phyloP scores from a whole-genome alignment of 2,329 filamentous ascomycete genomes.

The Hymenoscyphus infarciens region DNA sequence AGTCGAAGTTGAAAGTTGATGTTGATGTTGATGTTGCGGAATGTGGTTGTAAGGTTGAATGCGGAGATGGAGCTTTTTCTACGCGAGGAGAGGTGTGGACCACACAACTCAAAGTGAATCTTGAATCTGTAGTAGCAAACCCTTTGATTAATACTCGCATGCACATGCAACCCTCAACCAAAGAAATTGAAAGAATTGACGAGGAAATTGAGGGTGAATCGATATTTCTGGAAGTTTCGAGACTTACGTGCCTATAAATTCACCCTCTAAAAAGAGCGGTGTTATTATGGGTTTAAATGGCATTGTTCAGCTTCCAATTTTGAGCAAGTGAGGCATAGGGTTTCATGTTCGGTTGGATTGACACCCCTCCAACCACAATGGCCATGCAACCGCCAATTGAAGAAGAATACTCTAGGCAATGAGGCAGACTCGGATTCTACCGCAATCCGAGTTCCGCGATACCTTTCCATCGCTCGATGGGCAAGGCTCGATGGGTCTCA shows the following conservation, averaged over 20 bases:
- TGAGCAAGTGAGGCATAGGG: neutral
- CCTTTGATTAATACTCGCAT: no score
- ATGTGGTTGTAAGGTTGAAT: neutral
- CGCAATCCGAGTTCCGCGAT: no score
- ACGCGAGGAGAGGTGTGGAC: neutral
- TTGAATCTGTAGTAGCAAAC: no score
- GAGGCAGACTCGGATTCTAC: neutral
- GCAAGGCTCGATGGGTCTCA: neutral
- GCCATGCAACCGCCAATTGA: neutral
- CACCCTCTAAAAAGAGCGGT: neutral
- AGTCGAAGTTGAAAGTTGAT: neutral
- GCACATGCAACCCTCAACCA: neutral
- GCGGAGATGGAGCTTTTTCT: neutral
- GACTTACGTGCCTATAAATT: neutral
- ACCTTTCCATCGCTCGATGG: neutral
- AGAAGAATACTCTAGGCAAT: neutral
- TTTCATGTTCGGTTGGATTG: constrained; percentile 1
- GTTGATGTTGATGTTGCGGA: neutral
- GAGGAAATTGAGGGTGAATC: neutral
- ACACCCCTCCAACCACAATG: neutral
- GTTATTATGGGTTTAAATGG: neutral
- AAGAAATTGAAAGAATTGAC: neutral
- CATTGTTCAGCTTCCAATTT: neutral
- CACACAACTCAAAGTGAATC: no score
- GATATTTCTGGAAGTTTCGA: neutral